Percentiles rank a stretch among this genome's conserved stretches.
Evolutionary conservation across 1,284 basidiomycete species (phyloP).

Genomic region (Apiotrichum domesticum): DNA sequence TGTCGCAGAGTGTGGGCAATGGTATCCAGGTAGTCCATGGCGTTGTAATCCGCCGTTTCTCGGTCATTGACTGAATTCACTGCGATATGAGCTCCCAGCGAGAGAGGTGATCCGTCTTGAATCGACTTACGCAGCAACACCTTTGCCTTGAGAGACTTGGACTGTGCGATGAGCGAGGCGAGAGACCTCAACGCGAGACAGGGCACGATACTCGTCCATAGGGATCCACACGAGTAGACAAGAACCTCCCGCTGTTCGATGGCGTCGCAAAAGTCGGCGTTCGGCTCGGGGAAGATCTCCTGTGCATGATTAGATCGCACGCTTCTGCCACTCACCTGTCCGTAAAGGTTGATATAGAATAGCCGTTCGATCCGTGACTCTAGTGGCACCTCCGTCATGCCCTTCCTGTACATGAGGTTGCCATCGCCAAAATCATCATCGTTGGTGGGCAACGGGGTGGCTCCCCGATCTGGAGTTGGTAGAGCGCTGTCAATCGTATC

Average conservation of each 20-base stretch:
- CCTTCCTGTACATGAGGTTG: constrained; percentile 43
- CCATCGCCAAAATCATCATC: constrained; percentile 27
- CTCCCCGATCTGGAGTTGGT: constrained; percentile 9
- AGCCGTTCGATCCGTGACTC: constrained; percentile 61
- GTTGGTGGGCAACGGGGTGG: constrained; percentile 2
- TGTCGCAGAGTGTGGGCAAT: constrained; percentile 67
- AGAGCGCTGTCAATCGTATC: constrained; percentile 34
- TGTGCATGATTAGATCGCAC: constrained; percentile 18
- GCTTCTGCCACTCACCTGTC: constrained; percentile 50
- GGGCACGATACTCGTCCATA: constrained; percentile 92
- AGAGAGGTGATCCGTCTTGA: background rate
- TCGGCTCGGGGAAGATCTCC: constrained; percentile 83
- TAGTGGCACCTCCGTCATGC: constrained; percentile 55
- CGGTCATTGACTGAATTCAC: constrained; percentile 87
- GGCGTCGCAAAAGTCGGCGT: constrained; percentile 67
- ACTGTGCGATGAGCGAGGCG: constrained; percentile 70
- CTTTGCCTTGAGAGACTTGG: constrained; percentile 66
- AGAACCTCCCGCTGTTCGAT: constrained; percentile 63
- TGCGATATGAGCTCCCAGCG: constrained; percentile 33
- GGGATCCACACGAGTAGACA: constrained; percentile 84
- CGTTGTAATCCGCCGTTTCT: constrained; percentile 80
- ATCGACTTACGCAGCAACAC: constrained; percentile 65
- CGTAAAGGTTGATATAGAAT: constrained; percentile 90
- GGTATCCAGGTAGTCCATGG: constrained; percentile 76
- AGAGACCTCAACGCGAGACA: constrained; percentile 82